phyloP scores from a whole-genome alignment of 148 eudicot species.

The Chenopodium berlandieri region DNA sequence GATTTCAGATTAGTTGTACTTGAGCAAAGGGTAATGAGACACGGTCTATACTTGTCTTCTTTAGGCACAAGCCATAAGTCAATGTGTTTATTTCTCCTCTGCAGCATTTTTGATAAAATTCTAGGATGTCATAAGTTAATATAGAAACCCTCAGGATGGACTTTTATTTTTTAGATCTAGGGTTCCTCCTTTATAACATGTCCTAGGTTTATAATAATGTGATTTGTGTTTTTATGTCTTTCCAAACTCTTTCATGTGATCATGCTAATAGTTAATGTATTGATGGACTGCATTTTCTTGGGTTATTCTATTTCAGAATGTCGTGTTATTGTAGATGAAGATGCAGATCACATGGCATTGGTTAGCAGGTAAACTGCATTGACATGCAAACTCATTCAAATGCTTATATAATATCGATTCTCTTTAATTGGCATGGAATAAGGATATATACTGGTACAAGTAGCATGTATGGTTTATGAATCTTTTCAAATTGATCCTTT shows the following conservation, averaged over 20 bases:
- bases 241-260: neutral
- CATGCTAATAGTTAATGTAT: neutral
- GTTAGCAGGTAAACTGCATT: neutral
- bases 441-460: neutral
- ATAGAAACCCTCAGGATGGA: too few relatives aligned
- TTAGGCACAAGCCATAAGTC: too few relatives aligned
- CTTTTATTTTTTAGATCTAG: too few relatives aligned
- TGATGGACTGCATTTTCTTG: neutral
- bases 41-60: too few relatives aligned
- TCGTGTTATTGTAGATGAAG: neutral
- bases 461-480: neutral
- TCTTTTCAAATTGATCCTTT: neutral
- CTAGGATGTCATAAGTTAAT: too few relatives aligned
- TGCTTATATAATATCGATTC: neutral
- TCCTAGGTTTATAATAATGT: neutral
- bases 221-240: neutral
- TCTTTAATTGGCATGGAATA: neutral
- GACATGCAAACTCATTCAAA: neutral
- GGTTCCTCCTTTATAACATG: too few relatives aligned
- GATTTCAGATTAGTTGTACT: too few relatives aligned
- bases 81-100: too few relatives aligned
- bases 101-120: too few relatives aligned
- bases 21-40: too few relatives aligned
- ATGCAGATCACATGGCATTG: neutral
- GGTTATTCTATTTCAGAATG: neutral